Percentiles rank a stretch among this genome's conserved stretches.
These are phyloP conservation scores for Cercospora beticola DNA, from an alignment of 2,329 filamentous ascomycete species.

Conservation along the genomic window DNA sequence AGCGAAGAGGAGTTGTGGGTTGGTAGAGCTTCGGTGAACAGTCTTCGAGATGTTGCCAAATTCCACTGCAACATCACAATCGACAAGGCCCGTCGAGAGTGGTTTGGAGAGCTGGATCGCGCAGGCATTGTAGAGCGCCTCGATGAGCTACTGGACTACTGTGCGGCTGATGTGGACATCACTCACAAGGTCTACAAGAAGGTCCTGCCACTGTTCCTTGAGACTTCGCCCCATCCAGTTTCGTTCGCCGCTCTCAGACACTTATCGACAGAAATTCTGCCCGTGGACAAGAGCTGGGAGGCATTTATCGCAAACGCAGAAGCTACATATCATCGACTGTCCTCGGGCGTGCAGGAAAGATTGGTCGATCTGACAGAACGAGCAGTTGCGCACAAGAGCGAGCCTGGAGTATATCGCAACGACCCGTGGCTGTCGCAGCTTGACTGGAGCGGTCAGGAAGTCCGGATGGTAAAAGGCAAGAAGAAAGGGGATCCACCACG, in stretches of 20 bases:
- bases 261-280: slow-evolving; percentile 88
- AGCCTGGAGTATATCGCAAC: slow-evolving; percentile 66
- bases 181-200: slow-evolving; percentile 94
- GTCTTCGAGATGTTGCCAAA: slow-evolving; percentile 88
- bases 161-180: slow-evolving; percentile 87
- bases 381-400: slow-evolving; percentile 70
- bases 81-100: slow-evolving; percentile 82
- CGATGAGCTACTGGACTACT: slow-evolving; percentile 86
- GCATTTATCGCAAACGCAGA: slow-evolving; percentile 81
- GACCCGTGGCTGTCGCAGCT: slow-evolving; percentile 93
- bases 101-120: slow-evolving; percentile 80
- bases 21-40: slow-evolving; percentile 90
- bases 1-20: slow-evolving; percentile 97
- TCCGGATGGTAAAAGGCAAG: slow-evolving; percentile 88
- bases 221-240: slow-evolving; percentile 92
- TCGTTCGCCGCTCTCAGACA: slow-evolving; percentile 93
- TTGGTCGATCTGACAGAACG: slow-evolving; percentile 72
- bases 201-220: slow-evolving; percentile 84
- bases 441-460: slow-evolving; percentile 91
- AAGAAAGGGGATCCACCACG: slow-evolving; percentile 78
- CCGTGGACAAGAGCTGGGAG: slow-evolving; percentile 85
- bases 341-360: slow-evolving; percentile 73
- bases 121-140: slow-evolving; percentile 68
- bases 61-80: slow-evolving; percentile 92
- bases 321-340: slow-evolving; percentile 74